Evolutionary conservation across 2,329 filamentous ascomycete species (phyloP), one percentile per base, ranked within the genome.

Genomic region (Xylaria sp.): DNA sequence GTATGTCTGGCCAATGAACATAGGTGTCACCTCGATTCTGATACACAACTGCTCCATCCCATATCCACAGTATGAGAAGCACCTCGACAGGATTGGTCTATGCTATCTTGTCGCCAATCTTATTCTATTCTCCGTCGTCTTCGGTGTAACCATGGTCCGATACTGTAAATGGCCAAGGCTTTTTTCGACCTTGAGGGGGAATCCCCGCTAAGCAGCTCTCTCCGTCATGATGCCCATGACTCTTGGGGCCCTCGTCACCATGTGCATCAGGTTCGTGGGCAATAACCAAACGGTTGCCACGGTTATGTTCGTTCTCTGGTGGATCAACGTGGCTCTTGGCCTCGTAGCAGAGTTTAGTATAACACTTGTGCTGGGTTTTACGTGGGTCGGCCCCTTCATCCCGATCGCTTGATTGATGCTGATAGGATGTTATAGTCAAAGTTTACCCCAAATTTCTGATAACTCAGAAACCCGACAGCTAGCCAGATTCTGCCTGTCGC

Each of bases 171-270:
- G 53, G 53, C 61, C 61, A 39, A 50, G 7, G 15, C 43, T 43
- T 6, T 36, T 52, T 13, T 13, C 5, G 9, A 2, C 39, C 12
- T 25, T 20, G 23, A 25, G 52, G 18, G 50, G 20, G 9, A 18
- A 64, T 52, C 43, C 23, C 12, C 9, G 45, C 8, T 45, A 58
- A 45, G 34, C 10, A 30, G 20, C 6, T 13, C 15, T 23, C 8
- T 10, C 36, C 4, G 43, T 23, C 10, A 41, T 52, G 45, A 18
- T 59, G 30, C 61, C 61, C 7, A 58, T 58, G n/a, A 36, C 43
- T 25, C 43, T 64, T 39, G 32, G 30, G 13, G 39, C 45, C 6
- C 39, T 64, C 12, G 25, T 52, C 45, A 52, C 3, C 23, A 32
- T 43, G 25, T 15, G 7, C 2, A 20, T 6, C 10, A 58, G 32